These are phyloP conservation scores for Volutella citrinella DNA, from an alignment of 2,329 filamentous ascomycete species.

Conservation along the genomic window DNA sequence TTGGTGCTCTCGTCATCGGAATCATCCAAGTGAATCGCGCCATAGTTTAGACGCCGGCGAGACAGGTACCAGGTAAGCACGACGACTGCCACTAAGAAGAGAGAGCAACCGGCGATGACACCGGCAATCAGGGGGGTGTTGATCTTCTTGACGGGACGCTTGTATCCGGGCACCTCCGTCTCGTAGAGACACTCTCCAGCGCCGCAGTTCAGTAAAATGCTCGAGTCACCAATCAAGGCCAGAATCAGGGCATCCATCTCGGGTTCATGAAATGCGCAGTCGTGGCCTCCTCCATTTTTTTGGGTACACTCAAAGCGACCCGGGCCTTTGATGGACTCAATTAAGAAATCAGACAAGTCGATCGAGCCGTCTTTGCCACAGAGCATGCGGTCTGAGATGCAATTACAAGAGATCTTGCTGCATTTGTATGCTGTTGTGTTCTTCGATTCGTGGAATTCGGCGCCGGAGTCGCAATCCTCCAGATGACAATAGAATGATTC, in stretches of 20 bases:
- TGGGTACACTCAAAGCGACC: slow-evolving; percentile 76
- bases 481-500: slow-evolving; percentile 97
- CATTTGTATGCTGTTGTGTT: slow-evolving; percentile 87
- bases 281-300: slow-evolving; percentile 58
- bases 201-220: slow-evolving; percentile 77
- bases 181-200: slow-evolving; percentile 91
- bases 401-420: slow-evolving; percentile 79
- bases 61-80: slow-evolving; percentile 85
- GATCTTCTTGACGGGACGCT: slow-evolving; percentile 85
- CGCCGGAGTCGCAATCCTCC: slow-evolving; percentile 71
- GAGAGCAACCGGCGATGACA: slow-evolving; percentile 79
- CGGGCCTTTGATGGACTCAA: slow-evolving; percentile 79
- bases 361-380: slow-evolving; percentile 90
- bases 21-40: slow-evolving; percentile 79
- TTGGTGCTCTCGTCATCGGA: slow-evolving; percentile 85
- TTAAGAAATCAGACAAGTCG: slow-evolving; percentile 86
- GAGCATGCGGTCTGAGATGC: slow-evolving; percentile 87
- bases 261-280: slow-evolving; percentile 85
- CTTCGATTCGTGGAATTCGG: slow-evolving; percentile 63
- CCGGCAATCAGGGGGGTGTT: slow-evolving; percentile 95
- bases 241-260: slow-evolving; percentile 89
- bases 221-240: slow-evolving; percentile 84
- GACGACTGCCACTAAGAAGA: slow-evolving; percentile 88
- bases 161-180: slow-evolving; percentile 89
- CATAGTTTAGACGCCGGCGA: slow-evolving; percentile 66